Conservation (phyloP, 306 rosid genomes). For the Glycine latifolia region DNA sequence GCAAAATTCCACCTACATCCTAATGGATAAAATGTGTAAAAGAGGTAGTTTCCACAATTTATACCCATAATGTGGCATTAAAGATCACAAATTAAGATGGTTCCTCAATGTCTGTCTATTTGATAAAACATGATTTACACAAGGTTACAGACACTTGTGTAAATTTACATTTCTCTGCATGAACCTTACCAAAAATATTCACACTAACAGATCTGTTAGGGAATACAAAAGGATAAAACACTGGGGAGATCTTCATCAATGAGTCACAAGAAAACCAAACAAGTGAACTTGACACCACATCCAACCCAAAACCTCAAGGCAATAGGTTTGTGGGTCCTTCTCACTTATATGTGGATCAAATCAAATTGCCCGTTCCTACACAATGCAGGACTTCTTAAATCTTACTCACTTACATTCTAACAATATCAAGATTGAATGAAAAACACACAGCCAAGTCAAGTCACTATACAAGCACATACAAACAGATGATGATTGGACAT, state of each 20-base stretch:
- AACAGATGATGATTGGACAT: slow-evolving; percentile 20
- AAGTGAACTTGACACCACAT: not conserved
- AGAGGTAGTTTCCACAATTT: slow-evolving; percentile 22
- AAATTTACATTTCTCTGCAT: slow-evolving; percentile 19
- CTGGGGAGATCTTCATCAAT: not conserved
- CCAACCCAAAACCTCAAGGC: not conserved
- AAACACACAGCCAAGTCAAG: slow-evolving; percentile 27
- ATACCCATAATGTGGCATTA: not conserved
- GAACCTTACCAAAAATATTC: slow-evolving; percentile 22
- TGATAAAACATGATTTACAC: not conserved
- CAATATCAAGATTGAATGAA: slow-evolving; percentile 28
- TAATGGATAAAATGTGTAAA: slow-evolving; percentile 15
- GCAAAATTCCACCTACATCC: slow-evolving; percentile 14
- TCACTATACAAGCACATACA: slow-evolving; percentile 16
- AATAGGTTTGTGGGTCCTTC: not conserved
- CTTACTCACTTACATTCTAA: not conserved
- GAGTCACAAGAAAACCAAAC: not conserved
- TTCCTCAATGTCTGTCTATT: slow-evolving; percentile 2
- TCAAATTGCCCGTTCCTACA: not conserved
- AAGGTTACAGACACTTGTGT: slow-evolving; percentile 1
- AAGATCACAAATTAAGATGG: slow-evolving; percentile 22
- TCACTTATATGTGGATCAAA: not conserved
- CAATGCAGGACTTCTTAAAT: not conserved
- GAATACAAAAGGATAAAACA: not conserved
- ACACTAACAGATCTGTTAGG: not conserved